phyloP scores from a whole-genome alignment of 257 asterid genomes.

The Hygrophila difformis region DNA sequence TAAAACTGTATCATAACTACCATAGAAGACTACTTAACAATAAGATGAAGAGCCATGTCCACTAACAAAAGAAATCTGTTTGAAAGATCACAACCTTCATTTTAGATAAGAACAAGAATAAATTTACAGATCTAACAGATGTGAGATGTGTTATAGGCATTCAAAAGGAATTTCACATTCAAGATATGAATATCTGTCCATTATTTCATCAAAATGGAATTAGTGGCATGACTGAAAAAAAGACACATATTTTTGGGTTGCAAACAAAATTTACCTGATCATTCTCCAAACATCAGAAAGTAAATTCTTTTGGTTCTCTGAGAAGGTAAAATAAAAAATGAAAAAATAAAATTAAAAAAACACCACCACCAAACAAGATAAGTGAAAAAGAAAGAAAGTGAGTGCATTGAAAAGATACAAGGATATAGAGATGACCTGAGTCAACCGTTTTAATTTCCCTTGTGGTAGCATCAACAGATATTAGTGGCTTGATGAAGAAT shows the following conservation, averaged over 20 bases:
- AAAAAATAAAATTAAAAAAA: slow-evolving; percentile 8
- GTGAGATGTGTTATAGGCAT: neutral
- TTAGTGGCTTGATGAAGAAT: slow-evolving; percentile 86
- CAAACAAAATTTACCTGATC: slow-evolving; percentile 58
- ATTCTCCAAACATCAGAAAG: slow-evolving; percentile 94
- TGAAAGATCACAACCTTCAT: neutral
- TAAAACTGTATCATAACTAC: too few species aligned
- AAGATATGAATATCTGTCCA: too few species aligned
- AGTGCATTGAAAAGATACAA: slow-evolving; percentile 13
- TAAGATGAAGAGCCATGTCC: neutral
- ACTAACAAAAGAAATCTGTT: neutral
- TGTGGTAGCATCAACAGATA: slow-evolving; percentile 93
- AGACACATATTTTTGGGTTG: neutral
- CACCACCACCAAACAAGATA: slow-evolving; percentile 18
- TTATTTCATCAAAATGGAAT: neutral
- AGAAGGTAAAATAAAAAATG: slow-evolving; percentile 18
- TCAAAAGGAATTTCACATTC: neutral
- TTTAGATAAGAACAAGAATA: neutral
- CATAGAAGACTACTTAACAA: too few species aligned
- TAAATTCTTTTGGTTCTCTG: slow-evolving; percentile 93
- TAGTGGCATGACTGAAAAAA: neutral
- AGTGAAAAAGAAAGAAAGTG: slow-evolving; percentile 12
- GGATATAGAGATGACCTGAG: slow-evolving; percentile 58
- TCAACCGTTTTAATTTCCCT: slow-evolving; percentile 96
- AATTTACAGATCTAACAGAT: neutral